Evolutionary conservation across 805 yeast genomes (phyloP).

Genomic region (Kazachstania bromeliacearum): DNA sequence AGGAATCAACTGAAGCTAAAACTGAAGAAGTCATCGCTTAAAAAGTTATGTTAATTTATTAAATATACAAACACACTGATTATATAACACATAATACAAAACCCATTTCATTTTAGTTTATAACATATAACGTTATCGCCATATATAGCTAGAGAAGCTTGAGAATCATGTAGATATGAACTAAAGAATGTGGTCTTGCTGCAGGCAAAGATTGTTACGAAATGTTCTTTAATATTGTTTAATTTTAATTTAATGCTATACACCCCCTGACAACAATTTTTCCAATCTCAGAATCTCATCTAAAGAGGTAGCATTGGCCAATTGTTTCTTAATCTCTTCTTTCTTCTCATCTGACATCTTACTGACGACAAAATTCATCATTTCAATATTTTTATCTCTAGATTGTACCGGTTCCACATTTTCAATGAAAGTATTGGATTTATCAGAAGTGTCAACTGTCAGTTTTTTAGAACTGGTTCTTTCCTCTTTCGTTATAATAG

Average conservation of each 20-base stretch:
- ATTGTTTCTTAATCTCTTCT: constrained; percentile 39
- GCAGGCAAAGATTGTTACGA: too few relatives aligned
- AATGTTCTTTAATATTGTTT: too few relatives aligned
- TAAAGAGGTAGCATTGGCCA: constrained; percentile 55
- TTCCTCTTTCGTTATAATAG: constrained; percentile 48
- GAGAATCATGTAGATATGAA: too few relatives aligned
- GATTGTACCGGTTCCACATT: background rate
- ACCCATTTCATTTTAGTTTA: too few relatives aligned
- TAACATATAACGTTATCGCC: too few relatives aligned
- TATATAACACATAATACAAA: background rate
- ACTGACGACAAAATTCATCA: constrained; percentile 31
- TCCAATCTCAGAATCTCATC: constrained; percentile 72
- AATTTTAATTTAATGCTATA: background rate
- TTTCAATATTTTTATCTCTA: constrained; percentile 27
- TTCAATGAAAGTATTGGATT: background rate
- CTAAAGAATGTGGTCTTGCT: too few relatives aligned
- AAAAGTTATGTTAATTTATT: background rate
- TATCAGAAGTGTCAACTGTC: background rate
- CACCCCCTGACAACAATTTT: constrained; percentile 34
- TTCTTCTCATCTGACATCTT: constrained; percentile 49
- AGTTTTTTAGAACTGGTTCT: constrained; percentile 10
- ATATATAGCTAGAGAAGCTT: too few relatives aligned
- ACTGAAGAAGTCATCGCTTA: background rate
- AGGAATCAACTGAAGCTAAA: background rate
- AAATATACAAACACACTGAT: background rate